These are phyloP conservation scores for Sporothrix mexicana DNA, from an alignment of 2,329 filamentous ascomycete species.

Conservation along the genomic window DNA sequence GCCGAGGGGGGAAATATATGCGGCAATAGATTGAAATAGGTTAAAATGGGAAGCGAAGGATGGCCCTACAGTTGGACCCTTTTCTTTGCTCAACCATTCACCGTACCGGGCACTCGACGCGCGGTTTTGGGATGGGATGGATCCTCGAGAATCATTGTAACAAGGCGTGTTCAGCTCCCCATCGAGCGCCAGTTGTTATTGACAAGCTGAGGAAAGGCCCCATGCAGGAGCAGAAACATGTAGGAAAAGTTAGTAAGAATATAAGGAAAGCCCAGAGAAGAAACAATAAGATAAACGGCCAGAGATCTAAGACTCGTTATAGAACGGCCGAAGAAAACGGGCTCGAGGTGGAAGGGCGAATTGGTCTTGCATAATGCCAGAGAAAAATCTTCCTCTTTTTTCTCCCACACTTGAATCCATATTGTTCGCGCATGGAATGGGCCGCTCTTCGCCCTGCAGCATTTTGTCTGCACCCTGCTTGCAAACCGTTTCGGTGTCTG, in stretches of 20 bases:
- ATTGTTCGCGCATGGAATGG: constrained; percentile 13
- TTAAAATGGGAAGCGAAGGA: not conserved
- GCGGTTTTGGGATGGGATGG: not conserved
- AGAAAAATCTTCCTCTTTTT: not conserved
- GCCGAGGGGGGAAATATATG: constrained; percentile 1
- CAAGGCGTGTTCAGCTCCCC: constrained; percentile 1
- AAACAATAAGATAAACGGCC: not conserved
- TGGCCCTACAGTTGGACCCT: not conserved
- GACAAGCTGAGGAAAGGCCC: not conserved
- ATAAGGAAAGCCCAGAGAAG: not conserved
- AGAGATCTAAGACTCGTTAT: not conserved
- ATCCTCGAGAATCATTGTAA: not conserved
- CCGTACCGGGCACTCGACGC: not conserved
- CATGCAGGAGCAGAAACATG: not conserved
- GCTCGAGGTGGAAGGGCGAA: not conserved
- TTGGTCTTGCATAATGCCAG: not conserved
- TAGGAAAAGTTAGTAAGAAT: not conserved
- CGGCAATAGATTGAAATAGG: constrained; percentile 8
- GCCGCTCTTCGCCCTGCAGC: constrained; percentile 3
- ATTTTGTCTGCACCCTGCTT: not conserved
- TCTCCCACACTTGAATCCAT: not conserved
- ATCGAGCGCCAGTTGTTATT: not conserved
- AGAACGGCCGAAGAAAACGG: not conserved
- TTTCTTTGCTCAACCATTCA: not conserved
- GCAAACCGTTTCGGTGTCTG: constrained; percentile 20